Conservation (phyloP, 139 green algal species). For the Closterium sp. region DNA sequence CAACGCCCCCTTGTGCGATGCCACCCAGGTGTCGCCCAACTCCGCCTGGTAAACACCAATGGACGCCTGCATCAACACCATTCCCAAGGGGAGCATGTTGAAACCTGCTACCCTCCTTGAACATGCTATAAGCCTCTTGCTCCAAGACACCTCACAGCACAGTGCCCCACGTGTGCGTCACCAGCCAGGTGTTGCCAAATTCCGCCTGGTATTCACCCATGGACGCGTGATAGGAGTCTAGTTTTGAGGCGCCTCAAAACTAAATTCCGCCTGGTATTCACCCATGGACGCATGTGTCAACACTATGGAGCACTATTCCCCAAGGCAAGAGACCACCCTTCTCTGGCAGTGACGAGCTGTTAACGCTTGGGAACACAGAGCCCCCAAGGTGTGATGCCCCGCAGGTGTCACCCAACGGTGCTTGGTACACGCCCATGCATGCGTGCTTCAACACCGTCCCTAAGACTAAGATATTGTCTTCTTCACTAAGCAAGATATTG, state of each 20-base stretch:
- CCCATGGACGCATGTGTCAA: conserved; percentile 3
- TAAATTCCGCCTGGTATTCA: neutral
- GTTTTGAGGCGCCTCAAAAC: no score
- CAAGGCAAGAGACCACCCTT: neutral
- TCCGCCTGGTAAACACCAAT: conserved; percentile 10
- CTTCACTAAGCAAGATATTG: no score
- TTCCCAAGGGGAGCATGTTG: neutral
- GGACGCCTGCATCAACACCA: neutral
- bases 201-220: no score
- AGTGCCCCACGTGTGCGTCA: no score
- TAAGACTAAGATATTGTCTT: no score
- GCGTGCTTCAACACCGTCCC: neutral
- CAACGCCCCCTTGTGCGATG: neutral
- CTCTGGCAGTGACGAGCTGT: no score
- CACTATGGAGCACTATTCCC: neutral
- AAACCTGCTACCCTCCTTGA: no score
- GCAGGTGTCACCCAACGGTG: neutral
- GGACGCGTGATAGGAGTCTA: no score
- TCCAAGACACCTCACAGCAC: no score
- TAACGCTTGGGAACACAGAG: neutral
- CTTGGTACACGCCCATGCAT: conserved; percentile 9
- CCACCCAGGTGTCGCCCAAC: neutral
- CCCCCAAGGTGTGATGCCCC: neutral
- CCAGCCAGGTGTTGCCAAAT: no score
- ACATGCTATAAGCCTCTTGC: no score